Evolutionary conservation across 306 rosid species (phyloP).

Genomic region (Lathyrus oleraceus): DNA sequence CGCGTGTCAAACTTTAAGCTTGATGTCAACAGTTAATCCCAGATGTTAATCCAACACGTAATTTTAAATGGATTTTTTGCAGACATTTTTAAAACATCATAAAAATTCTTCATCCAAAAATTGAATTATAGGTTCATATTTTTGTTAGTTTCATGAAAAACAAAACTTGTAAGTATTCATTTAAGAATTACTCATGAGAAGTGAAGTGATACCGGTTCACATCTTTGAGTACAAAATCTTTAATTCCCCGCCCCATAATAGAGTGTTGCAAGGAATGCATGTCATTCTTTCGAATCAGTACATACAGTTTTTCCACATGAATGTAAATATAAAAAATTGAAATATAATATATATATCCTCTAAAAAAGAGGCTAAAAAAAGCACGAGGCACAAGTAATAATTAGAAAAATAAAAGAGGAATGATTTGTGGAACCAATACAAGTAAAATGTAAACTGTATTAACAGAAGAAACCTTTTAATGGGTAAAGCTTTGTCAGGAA

Average conservation of each 20-base stretch:
- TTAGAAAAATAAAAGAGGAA: too few relatives aligned
- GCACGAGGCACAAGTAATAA: too few relatives aligned
- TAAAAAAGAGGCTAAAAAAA: neutral
- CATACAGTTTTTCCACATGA: conserved; percentile 13
- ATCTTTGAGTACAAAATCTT: neutral
- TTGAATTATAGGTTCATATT: too few relatives aligned
- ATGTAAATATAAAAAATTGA: neutral
- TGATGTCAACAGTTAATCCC: too few relatives aligned
- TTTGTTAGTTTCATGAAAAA: too few relatives aligned
- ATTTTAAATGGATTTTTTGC: too few relatives aligned
- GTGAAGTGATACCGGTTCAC: neutral
- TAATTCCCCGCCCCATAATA: neutral
- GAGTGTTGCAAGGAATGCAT: neutral
- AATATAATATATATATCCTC: conserved; percentile 39
- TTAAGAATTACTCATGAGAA: neutral
- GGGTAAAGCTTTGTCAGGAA: conserved; percentile 40
- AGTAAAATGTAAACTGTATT: conserved; percentile 41
- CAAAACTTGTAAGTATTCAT: neutral
- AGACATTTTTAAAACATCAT: too few relatives aligned
- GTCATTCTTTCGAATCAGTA: neutral
- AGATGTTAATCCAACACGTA: too few relatives aligned
- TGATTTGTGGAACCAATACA: conserved; percentile 32
- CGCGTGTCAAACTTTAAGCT: too few relatives aligned
- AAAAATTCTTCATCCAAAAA: too few relatives aligned
- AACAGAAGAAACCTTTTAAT: conserved; percentile 50